A percentile compares a stretch with the other conserved stretches of the same genome.
phyloP scores from a whole-genome alignment of 2,329 filamentous ascomycete species.

The Davidsoniella eucalypti region DNA sequence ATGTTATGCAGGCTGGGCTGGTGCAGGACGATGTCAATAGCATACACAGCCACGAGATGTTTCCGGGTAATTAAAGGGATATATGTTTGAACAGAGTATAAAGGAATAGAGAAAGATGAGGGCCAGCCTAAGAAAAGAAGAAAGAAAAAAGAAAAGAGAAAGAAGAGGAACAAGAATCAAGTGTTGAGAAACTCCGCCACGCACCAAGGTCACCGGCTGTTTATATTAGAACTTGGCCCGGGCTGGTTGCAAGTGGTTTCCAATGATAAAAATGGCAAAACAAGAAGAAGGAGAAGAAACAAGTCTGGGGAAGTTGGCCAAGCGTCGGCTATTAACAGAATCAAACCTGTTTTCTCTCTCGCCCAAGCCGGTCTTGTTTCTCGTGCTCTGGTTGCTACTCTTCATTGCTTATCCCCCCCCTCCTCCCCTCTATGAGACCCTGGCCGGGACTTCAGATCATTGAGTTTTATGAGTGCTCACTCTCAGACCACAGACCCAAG shows the following conservation, averaged over 20 bases:
- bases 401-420: not conserved
- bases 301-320: not conserved
- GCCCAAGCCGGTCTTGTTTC: not conserved
- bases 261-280: not conserved
- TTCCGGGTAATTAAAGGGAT: not conserved
- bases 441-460: too few species aligned
- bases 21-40: too few species aligned
- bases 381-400: not conserved
- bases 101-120: not conserved
- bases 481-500: too few species aligned
- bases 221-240: not conserved
- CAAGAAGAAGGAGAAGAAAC: not conserved
- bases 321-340: not conserved
- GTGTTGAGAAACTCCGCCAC: not conserved
- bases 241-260: not conserved
- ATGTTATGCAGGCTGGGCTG: too few species aligned
- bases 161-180: not conserved
- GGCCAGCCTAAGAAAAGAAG: not conserved
- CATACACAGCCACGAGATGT: too few species aligned
- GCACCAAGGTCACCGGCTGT: not conserved
- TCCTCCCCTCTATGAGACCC: not conserved
- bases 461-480: too few species aligned
- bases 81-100: not conserved
- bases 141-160: not conserved
- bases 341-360: not conserved